These are phyloP conservation scores for Tolypocladium pustulatum DNA, from an alignment of 2,329 filamentous ascomycete genomes.

Conservation along the genomic window DNA sequence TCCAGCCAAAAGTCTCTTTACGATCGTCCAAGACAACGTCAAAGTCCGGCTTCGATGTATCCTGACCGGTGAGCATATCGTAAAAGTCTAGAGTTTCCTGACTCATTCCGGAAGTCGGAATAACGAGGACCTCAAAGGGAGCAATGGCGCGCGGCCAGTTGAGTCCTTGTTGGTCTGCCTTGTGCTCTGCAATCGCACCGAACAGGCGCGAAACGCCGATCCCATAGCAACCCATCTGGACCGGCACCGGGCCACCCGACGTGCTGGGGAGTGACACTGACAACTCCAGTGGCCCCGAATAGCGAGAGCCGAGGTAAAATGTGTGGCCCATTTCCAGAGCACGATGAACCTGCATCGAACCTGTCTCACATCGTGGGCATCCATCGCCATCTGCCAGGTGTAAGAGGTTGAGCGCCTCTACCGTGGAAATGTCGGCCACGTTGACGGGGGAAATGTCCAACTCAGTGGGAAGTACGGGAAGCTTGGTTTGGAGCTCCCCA, in stretches of 20 bases:
- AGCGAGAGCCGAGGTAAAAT: constrained; percentile 84
- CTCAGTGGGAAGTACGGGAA: constrained; percentile 14
- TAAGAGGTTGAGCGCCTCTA: constrained; percentile 46
- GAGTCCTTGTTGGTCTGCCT: constrained; percentile 62
- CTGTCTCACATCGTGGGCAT: constrained; percentile 60
- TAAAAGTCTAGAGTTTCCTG: constrained; percentile 49
- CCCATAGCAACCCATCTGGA: constrained; percentile 95
- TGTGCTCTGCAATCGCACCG: constrained; percentile 69
- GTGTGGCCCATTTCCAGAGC: constrained; percentile 92
- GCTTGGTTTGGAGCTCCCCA: constrained; percentile 9
- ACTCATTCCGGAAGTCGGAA: constrained; percentile 39
- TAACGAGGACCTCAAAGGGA: constrained; percentile 66
- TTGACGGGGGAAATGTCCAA: constrained; percentile 2
- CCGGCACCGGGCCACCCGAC: constrained; percentile 30
- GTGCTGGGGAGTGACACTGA: constrained; percentile 34
- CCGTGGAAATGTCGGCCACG: constrained; percentile 22
- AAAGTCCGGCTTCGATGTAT: constrained; percentile 16
- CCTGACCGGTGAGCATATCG: constrained; percentile 37
- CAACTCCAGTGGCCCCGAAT: constrained; percentile 65
- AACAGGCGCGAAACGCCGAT: constrained; percentile 90
- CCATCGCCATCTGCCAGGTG: constrained; percentile 55
- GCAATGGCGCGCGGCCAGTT: constrained; percentile 85
- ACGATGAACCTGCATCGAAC: constrained; percentile 52
- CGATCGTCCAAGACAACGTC: constrained; percentile 72
- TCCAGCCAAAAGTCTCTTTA: constrained; percentile 62